Evolutionary conservation across 106 monocot genomes (phyloP).

Genomic region (Xerophyta viscosa): DNA sequence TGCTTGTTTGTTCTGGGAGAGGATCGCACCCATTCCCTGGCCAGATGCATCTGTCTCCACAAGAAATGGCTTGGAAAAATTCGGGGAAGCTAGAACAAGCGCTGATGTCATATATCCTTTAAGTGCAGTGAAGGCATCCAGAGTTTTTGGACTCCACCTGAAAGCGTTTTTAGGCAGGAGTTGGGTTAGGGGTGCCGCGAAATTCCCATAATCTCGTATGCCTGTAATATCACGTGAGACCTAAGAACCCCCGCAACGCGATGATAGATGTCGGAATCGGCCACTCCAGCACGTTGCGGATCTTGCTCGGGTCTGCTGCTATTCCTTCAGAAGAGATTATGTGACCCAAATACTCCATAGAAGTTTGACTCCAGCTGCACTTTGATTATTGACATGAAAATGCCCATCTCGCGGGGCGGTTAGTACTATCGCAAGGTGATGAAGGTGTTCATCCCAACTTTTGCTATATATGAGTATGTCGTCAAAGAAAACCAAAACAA

Average conservation of each 20-base stretch:
- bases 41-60: constrained; percentile 7
- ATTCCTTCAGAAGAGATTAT: not conserved
- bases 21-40: not conserved
- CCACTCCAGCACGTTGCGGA: not conserved
- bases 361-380: not conserved
- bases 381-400: not conserved
- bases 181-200: not conserved
- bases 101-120: not conserved
- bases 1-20: not conserved
- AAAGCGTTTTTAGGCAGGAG: constrained; percentile 6
- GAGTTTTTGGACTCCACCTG: not conserved
- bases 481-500: constrained; percentile 5
- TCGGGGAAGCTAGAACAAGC: constrained; percentile 1
- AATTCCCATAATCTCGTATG: not conserved
- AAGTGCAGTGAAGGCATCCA: not conserved
- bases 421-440: not conserved
- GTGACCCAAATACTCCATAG: constrained; percentile 9
- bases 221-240: not conserved
- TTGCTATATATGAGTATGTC: not conserved
- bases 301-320: not conserved
- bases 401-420: not conserved
- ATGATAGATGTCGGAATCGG: not conserved
- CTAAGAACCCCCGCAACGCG: not conserved
- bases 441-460: not conserved
- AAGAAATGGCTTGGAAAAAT: not conserved